Percentiles rank a stretch among this genome's conserved stretches.
These are phyloP conservation scores for Yamadazyma jaroonii DNA, from an alignment of 1,139 yeast genomes.

Conservation along the genomic window DNA sequence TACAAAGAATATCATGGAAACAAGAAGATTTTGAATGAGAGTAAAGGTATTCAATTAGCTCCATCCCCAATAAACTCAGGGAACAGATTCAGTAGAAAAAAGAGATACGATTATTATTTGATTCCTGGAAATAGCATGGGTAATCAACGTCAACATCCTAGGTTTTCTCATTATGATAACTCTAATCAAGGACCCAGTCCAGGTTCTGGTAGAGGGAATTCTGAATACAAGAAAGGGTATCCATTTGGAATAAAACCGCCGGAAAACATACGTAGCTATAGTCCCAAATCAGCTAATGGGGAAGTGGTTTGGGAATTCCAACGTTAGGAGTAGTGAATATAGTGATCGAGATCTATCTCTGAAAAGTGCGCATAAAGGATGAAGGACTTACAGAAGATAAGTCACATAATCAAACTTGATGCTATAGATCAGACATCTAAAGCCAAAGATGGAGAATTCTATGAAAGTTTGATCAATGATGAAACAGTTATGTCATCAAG, in stretches of 20 bases:
- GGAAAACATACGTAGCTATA: too few species aligned
- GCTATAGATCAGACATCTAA: constrained; percentile 2
- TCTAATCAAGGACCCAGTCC: too few species aligned
- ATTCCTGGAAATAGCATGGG: constrained; percentile 3
- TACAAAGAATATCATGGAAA: constrained; percentile 57
- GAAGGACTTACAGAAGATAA: constrained; percentile 7
- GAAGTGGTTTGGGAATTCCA: too few species aligned
- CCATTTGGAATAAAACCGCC: too few species aligned
- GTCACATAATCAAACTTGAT: constrained; percentile 6
- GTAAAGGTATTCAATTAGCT: constrained; percentile 46
- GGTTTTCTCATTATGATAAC: too few species aligned
- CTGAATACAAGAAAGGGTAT: too few species aligned
- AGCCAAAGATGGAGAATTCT: constrained; percentile 10
- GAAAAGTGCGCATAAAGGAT: constrained; percentile 1
- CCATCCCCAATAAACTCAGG: constrained; percentile 70
- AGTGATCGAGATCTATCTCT: not conserved
- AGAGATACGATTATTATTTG: constrained; percentile 2
- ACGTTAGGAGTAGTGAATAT: too few species aligned
- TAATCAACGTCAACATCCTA: not conserved
- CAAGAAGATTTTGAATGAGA: constrained; percentile 4
- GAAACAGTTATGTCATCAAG: constrained; percentile 16
- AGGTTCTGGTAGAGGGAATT: too few species aligned
- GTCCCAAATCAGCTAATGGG: too few species aligned
- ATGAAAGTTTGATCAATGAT: constrained; percentile 8
- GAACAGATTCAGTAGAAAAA: constrained; percentile 6